Evolutionary conservation across 1,139 yeast genomes (phyloP).

Genomic region (Lodderomyces jiufengensis): DNA sequence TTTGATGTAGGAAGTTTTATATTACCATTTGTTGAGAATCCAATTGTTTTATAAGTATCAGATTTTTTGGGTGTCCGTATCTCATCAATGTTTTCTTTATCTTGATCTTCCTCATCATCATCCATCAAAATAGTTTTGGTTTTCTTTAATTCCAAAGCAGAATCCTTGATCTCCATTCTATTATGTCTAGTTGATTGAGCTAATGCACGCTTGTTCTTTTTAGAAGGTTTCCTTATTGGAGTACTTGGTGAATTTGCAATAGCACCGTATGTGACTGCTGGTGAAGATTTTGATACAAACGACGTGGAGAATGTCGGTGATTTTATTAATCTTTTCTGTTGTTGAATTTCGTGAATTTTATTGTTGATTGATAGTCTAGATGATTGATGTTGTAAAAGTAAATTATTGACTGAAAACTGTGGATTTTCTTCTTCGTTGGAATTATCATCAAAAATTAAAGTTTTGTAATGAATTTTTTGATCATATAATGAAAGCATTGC

Average conservation of each 20-base stretch:
- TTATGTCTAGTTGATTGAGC: slow-evolving; percentile 24
- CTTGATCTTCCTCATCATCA: slow-evolving; percentile 3
- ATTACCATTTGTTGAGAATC: slow-evolving; percentile 51
- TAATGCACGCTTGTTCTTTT: slow-evolving; percentile 2
- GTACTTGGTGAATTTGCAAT: slow-evolving; percentile 3
- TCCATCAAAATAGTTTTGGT: slow-evolving; percentile 13
- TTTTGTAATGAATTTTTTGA: slow-evolving; percentile 32
- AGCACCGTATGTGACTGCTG: neutral
- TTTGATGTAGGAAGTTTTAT: slow-evolving; percentile 47
- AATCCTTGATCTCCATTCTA: slow-evolving; percentile 40
- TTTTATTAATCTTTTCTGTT: slow-evolving; percentile 10
- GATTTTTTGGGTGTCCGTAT: slow-evolving; percentile 22
- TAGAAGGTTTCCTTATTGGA: slow-evolving; percentile 9
- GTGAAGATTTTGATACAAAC: slow-evolving; percentile 6
- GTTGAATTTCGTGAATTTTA: slow-evolving; percentile 25
- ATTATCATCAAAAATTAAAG: slow-evolving; percentile 30
- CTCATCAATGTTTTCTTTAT: slow-evolving; percentile 6
- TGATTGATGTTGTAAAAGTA: slow-evolving; percentile 40
- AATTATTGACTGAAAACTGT: slow-evolving; percentile 38
- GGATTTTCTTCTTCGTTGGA: slow-evolving; percentile 32
- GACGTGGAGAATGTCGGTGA: slow-evolving; percentile 9
- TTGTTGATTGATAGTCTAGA: slow-evolving; percentile 35
- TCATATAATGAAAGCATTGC: slow-evolving; percentile 55
- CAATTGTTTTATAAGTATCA: slow-evolving; percentile 16
- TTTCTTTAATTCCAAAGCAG: slow-evolving; percentile 40